Percentiles rank a stretch among this genome's conserved stretches.
phyloP scores from a whole-genome alignment of 176 grass and related monocot genomes.

The Microstegium vimineum region DNA sequence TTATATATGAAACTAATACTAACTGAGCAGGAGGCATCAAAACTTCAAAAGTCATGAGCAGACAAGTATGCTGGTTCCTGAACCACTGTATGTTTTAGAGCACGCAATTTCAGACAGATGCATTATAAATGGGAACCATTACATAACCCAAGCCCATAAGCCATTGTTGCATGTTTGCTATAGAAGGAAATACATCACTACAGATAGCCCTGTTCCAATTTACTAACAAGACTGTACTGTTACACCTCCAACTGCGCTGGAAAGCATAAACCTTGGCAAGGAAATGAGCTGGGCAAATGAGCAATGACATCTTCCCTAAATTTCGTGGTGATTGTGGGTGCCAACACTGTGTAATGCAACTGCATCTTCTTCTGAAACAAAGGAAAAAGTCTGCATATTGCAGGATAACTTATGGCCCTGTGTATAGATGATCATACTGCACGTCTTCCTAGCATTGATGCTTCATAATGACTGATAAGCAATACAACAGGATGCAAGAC shows the following conservation, averaged over 20 bases:
- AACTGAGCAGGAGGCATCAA: background rate
- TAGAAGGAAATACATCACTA: background rate
- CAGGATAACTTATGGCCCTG: too few relatives aligned
- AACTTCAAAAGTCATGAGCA: background rate
- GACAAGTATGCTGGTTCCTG: background rate
- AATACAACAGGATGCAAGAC: too few relatives aligned
- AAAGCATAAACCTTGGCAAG: too few relatives aligned
- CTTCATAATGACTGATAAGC: background rate
- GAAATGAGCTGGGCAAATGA: background rate
- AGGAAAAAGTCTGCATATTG: background rate
- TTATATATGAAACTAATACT: background rate
- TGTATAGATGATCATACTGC: too few relatives aligned
- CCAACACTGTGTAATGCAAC: background rate
- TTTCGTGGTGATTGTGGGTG: background rate
- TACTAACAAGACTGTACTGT: background rate
- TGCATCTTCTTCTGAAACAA: background rate
- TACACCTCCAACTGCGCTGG: background rate
- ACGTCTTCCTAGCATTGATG: background rate
- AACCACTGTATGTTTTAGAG: background rate
- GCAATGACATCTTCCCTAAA: background rate
- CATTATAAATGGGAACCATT: background rate
- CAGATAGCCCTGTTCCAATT: background rate
- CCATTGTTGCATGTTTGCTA: background rate
- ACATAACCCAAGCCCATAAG: background rate
- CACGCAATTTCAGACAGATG: too few relatives aligned